phyloP scores from a whole-genome alignment of 306 rosid species.

The Corylus americana region DNA sequence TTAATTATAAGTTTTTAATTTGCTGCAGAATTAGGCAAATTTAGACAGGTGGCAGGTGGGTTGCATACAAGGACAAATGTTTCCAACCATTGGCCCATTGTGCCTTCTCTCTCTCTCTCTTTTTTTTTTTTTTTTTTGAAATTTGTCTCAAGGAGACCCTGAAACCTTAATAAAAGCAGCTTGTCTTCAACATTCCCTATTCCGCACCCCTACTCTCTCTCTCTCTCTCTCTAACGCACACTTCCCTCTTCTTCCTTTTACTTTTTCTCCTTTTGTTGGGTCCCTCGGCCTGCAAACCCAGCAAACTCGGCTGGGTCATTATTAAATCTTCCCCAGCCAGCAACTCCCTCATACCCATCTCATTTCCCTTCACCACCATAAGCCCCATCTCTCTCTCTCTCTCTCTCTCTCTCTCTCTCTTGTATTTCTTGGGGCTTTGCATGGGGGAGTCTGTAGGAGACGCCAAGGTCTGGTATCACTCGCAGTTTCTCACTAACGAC shows the following conservation, averaged over 20 bases:
- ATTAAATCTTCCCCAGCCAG: constrained; percentile 59
- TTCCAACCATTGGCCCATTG: constrained; percentile 52
- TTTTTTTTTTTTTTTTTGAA: constrained; percentile 20
- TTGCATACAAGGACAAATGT: constrained; percentile 50
- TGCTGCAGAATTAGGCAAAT: not conserved
- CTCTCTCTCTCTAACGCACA: not conserved
- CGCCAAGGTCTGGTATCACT: constrained; percentile 41
- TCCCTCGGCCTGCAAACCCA: constrained; percentile 45
- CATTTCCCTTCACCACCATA: constrained; percentile 2
- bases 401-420: not conserved
- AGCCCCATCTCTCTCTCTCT: not conserved
- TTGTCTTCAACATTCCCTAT: constrained; percentile 60
- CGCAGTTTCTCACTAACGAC: constrained; percentile 32
- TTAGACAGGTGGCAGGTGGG: constrained; percentile 46
- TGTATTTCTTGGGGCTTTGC: too few relatives aligned
- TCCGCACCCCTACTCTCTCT: constrained; percentile 12
- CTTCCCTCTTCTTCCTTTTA: not conserved
- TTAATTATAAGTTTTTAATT: not conserved
- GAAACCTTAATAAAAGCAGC: constrained; percentile 78
- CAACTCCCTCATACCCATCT: constrained; percentile 21
- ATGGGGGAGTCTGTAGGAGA: constrained; percentile 42
- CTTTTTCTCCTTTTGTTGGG: constrained; percentile 32
- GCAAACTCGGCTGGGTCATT: constrained; percentile 46
- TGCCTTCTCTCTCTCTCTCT: constrained; percentile 9
- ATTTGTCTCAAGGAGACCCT: constrained; percentile 42